Base-by-base conservation (phyloP, 176 grass and related monocot genomes). In the Oryza officinalis region DNA sequence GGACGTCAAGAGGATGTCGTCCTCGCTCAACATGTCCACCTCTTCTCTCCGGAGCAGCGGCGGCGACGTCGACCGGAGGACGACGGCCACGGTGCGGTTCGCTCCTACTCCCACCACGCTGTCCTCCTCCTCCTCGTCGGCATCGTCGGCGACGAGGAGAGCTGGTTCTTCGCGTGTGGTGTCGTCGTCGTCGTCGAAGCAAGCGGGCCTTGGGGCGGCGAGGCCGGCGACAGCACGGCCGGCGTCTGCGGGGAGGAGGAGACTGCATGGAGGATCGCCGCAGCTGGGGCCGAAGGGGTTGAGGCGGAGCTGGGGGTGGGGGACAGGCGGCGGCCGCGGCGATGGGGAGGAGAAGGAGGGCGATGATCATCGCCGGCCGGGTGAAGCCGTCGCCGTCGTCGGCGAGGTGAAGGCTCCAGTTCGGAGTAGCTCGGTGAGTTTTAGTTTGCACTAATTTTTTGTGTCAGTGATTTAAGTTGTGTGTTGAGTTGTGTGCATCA, bases 371-470 rank as follows among this genome's bases (percentile, higher is more conserved):
- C 52, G 6, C 52, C 20, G 52, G 52, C 18, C 20, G 52, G 18
- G 52, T n/a, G 52, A 57, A n/a, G 13, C 52, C 52, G 13, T 7
- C 52, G 52, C 18, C 52, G 52, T 7, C 6, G 41, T 7, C 20
- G 41, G 17, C 26, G 22, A n/a, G 27, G 63, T 28, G 14, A 69
- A 33, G 38, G n/a, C 30, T 27, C 28, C 27, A 5, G 6, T 8
- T 25, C 23, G 64, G 40, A 89, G 87, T 30, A 70, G 50, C 12
- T 89, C 82, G 82, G 87, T 89, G 71, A 85, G 87, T 82, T 82
- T 54, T 22, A 40, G 2, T 40, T 41, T 41, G 40, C 40, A 10
- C 1, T 41, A 41, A 41, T 41, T 41, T 41, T 41, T 41, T 9
- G 38, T 41, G 38, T 37, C 35, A 37, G 35, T 10, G 2, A 41